Evolutionary conservation across 495 filamentous ascomycete genomes (phyloP).

Genomic region (Aspergillus bertholletiae): DNA sequence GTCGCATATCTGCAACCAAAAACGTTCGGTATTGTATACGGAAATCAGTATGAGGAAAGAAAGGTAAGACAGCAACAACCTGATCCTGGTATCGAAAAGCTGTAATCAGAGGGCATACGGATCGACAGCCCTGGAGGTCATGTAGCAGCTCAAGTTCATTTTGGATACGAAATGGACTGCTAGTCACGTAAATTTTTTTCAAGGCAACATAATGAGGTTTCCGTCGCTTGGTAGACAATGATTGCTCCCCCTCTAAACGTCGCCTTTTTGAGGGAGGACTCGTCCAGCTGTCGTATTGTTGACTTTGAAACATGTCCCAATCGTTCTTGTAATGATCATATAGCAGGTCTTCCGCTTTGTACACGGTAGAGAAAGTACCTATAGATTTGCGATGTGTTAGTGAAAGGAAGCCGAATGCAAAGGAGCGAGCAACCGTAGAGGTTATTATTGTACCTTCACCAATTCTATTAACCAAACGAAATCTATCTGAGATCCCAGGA

Average conservation of each 20-base stretch:
- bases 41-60: conserved; percentile 94
- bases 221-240: conserved; percentile 25
- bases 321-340: conserved; percentile 81
- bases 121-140: conserved; percentile 74
- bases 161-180: conserved; percentile 84
- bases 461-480: conserved; percentile 91
- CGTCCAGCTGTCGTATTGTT: conserved; percentile 58
- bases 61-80: conserved; percentile 90
- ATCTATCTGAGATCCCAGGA: conserved; percentile 74
- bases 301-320: conserved; percentile 68
- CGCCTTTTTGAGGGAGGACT: conserved; percentile 56
- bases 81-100: conserved; percentile 92
- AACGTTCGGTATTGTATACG: conserved; percentile 90
- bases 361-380: conserved; percentile 98
- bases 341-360: conserved; percentile 94
- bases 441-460: conserved; percentile 72
- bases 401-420: not conserved
- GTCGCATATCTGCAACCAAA: conserved; percentile 74
- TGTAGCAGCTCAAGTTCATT: conserved; percentile 98
- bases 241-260: conserved; percentile 27
- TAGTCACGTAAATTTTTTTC: conserved; percentile 99
- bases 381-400: conserved; percentile 11
- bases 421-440: not conserved
- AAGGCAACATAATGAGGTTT: conserved; percentile 82
- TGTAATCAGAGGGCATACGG: conserved; percentile 93